phyloP scores from a whole-genome alignment of 345 rosid species.

The Eucalyptus pauciflora region DNA sequence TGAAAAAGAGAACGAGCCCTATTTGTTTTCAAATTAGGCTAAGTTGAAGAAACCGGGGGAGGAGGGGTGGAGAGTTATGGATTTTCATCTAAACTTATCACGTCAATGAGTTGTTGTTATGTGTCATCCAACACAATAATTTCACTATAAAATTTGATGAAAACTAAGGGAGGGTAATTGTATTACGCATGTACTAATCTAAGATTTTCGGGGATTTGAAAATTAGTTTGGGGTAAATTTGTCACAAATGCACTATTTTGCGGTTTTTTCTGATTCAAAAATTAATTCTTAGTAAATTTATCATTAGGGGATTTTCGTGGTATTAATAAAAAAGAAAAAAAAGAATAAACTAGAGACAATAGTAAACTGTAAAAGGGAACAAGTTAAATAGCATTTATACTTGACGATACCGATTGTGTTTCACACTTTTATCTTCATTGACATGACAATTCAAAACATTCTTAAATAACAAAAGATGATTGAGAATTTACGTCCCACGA shows the following conservation, averaged over 20 bases:
- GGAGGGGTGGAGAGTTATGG: not conserved
- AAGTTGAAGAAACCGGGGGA: not conserved
- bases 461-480: not conserved
- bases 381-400: not conserved
- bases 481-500: not conserved
- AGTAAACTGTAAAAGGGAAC: not conserved
- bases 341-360: not conserved
- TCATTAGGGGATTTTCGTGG: not conserved
- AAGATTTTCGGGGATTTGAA: not conserved
- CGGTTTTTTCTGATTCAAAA: no score
- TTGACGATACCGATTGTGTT: not conserved
- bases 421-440: not conserved
- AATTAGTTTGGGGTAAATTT: no score
- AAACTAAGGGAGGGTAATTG: not conserved
- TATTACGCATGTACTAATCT: not conserved
- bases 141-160: not conserved
- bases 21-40: not conserved
- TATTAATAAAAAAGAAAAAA: not conserved
- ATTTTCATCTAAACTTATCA: not conserved
- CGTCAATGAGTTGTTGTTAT: not conserved
- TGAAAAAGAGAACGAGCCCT: not conserved
- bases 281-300: no score
- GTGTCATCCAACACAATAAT: not conserved
- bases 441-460: not conserved
- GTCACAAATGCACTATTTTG: fast-evolving